phyloP scores from a whole-genome alignment of 2,329 filamentous ascomycete species.

The Aspergillus floridensis region DNA sequence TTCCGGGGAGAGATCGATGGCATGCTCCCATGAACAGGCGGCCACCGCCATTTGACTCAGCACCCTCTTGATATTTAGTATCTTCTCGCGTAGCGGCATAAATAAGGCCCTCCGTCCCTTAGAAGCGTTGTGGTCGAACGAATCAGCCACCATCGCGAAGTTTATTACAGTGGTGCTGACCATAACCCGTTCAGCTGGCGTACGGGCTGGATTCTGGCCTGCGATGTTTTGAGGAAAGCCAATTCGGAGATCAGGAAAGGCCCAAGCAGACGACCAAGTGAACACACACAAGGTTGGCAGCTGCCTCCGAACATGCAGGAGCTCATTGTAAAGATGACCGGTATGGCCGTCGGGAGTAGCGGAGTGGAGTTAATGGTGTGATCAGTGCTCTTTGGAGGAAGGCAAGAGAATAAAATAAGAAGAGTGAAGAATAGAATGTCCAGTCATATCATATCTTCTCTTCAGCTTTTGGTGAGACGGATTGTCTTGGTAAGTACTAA shows the following conservation, averaged over 20 bases:
- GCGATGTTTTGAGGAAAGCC: constrained; percentile 71
- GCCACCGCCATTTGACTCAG: constrained; percentile 64
- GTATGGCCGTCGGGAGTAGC: constrained; percentile 68
- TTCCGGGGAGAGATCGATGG: constrained; percentile 51
- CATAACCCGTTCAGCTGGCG: constrained; percentile 26
- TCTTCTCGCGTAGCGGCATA: constrained; percentile 27
- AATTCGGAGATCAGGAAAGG: constrained; percentile 65
- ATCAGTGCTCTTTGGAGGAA: neutral
- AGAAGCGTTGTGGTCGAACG: constrained; percentile 22
- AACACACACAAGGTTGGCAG: constrained; percentile 77
- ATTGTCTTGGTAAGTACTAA: too few relatives aligned
- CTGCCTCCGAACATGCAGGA: constrained; percentile 82
- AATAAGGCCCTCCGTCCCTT: too few relatives aligned
- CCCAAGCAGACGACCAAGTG: constrained; percentile 51
- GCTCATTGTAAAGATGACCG: constrained; percentile 61
- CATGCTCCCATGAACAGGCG: constrained; percentile 79
- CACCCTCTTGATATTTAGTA: constrained; percentile 39
- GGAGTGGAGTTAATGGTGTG: constrained; percentile 44
- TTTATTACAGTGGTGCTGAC: constrained; percentile 25
- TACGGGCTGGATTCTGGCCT: constrained; percentile 66
- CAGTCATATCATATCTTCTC: too few relatives aligned
- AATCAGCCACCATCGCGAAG: constrained; percentile 34
- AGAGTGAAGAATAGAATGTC: too few relatives aligned
- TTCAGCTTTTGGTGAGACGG: too few relatives aligned
- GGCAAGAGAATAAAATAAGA: neutral